Evolutionary conservation across 2,329 filamentous ascomycete species (phyloP).

Genomic region (Xylaria sp.): DNA sequence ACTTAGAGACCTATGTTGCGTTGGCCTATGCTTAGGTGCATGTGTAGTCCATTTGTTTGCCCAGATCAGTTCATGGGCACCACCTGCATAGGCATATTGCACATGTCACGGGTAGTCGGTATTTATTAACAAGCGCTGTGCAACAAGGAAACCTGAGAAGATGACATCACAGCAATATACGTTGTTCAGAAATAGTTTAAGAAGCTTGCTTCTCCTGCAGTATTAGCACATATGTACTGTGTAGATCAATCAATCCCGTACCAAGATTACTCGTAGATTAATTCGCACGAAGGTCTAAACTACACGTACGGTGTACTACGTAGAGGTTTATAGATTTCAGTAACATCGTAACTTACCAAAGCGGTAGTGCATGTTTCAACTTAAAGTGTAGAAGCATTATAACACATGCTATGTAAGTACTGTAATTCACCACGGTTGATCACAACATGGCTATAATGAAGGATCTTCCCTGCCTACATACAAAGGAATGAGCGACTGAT

Average conservation of each 20-base stretch:
- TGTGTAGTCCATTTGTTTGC: background rate
- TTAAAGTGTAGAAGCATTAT: background rate
- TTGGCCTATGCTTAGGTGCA: background rate
- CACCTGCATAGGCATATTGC: too few species aligned
- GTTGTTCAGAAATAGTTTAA: background rate
- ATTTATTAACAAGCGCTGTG: background rate
- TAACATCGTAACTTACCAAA: background rate
- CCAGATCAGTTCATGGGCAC: background rate
- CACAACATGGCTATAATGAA: background rate
- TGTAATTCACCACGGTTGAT: background rate
- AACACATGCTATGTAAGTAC: background rate
- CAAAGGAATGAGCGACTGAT: background rate
- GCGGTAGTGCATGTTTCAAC: background rate
- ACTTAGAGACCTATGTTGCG: background rate
- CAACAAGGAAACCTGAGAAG: background rate
- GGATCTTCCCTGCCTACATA: background rate
- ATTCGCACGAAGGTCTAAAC: background rate
- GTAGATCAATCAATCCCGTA: conserved; percentile 8
- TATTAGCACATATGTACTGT: background rate
- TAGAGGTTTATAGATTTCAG: background rate
- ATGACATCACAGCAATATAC: conserved; percentile 22
- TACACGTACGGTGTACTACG: background rate
- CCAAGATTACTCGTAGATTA: conserved; percentile 10
- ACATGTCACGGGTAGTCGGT: too few species aligned
- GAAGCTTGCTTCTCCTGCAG: background rate